phyloP scores from a whole-genome alignment of 805 yeast species.

The Pichia cabralensis region DNA sequence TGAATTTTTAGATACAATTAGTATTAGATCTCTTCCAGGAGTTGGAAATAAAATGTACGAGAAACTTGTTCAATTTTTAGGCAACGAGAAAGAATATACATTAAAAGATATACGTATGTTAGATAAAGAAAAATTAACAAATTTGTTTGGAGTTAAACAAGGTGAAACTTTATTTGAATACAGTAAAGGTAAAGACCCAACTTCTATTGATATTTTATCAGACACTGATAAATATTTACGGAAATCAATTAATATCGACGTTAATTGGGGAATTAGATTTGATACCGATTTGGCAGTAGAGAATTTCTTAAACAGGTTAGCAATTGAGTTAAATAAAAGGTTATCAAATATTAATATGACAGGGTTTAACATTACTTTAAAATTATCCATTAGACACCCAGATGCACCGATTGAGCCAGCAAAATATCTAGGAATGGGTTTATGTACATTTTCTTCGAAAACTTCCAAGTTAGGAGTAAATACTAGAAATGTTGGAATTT shows the following conservation, averaged over 20 bases:
- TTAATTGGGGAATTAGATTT: conserved; percentile 85
- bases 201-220: conserved; percentile 43
- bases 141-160: conserved; percentile 55
- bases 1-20: conserved; percentile 28
- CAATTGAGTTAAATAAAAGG: conserved; percentile 49
- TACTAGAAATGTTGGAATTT: conserved; percentile 49
- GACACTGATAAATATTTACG: conserved; percentile 45
- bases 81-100: conserved; percentile 15
- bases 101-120: conserved; percentile 32
- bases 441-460: conserved; percentile 55
- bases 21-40: conserved; percentile 46
- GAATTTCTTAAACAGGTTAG: conserved; percentile 44
- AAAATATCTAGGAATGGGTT: conserved; percentile 79
- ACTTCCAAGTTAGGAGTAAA: conserved; percentile 50
- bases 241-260: conserved; percentile 77
- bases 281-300: conserved; percentile 52
- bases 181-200: conserved; percentile 58
- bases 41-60: conserved; percentile 42
- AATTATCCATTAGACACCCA: conserved; percentile 51
- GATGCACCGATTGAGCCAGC: conserved; percentile 68
- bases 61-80: conserved; percentile 30
- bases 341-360: conserved; percentile 34
- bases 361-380: conserved; percentile 54
- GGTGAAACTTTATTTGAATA: conserved; percentile 54
- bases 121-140: conserved; percentile 29